Evolutionary conservation across 768 basidiomycete genomes (phyloP).

Genomic region (Omphalotus guepiniiformis): DNA sequence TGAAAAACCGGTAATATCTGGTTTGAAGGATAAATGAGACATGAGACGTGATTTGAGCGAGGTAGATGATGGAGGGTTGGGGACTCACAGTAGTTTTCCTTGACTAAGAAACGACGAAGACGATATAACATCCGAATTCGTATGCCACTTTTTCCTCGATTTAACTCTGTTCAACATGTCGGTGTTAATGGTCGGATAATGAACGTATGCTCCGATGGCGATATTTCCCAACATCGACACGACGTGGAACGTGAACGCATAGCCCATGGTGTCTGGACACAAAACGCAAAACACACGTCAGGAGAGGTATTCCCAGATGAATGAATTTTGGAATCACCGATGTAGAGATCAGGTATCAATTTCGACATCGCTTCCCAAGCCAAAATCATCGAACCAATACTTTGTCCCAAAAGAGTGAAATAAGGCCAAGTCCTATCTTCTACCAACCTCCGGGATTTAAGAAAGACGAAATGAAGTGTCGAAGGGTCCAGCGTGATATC

Average conservation of each 20-base stretch:
- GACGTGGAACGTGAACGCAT: slow-evolving; percentile 88
- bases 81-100: slow-evolving; percentile 60
- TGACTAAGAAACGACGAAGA: slow-evolving; percentile 49
- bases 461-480: slow-evolving; percentile 77
- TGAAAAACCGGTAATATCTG: slow-evolving; percentile 88
- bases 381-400: slow-evolving; percentile 79
- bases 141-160: slow-evolving; percentile 53
- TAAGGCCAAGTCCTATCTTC: slow-evolving; percentile 81
- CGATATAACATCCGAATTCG: slow-evolving; percentile 56
- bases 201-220: slow-evolving; percentile 86
- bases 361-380: slow-evolving; percentile 78
- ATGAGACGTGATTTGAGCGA: neutral
- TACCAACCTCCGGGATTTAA: slow-evolving; percentile 63
- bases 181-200: slow-evolving; percentile 95
- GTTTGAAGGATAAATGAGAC: neutral
- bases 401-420: slow-evolving; percentile 94
- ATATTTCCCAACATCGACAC: slow-evolving; percentile 60
- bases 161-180: slow-evolving; percentile 87
- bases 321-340: slow-evolving; percentile 55
- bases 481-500: slow-evolving; percentile 65
- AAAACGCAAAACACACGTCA: neutral
- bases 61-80: slow-evolving; percentile 24
- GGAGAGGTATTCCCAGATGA: neutral
- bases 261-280: slow-evolving; percentile 96
- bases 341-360: slow-evolving; percentile 85